A percentile compares a stretch with the other conserved stretches of the same genome.
Conservation (phyloP, 352 stramenopile species). For the Pythium volutum region DNA sequence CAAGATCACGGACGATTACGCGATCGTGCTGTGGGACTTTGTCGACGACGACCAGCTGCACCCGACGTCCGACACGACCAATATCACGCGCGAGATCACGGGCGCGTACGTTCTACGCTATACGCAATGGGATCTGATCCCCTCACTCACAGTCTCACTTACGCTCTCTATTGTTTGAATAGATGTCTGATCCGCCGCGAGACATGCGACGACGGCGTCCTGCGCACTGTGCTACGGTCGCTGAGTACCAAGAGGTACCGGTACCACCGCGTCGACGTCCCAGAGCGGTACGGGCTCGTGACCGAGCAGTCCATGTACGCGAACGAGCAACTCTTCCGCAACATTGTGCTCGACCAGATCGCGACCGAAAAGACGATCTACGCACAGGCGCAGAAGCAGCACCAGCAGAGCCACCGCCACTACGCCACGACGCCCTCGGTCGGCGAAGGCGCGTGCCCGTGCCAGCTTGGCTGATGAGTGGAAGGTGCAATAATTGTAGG, state of each 20-base stretch:
- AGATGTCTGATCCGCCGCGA: slow-evolving; percentile 15
- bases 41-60: slow-evolving; percentile 15
- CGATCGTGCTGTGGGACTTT: slow-evolving; percentile 16
- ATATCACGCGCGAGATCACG: slow-evolving; percentile 4
- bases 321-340: slow-evolving; percentile 6
- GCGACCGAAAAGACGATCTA: background rate
- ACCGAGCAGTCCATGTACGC: background rate
- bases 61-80: background rate
- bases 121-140: no score
- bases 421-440: no score
- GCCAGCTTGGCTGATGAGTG: no score
- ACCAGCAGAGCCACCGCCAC: no score
- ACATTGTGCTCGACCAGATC: slow-evolving; percentile 5
- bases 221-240: slow-evolving; percentile 3
- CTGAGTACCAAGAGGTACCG: slow-evolving; percentile 4
- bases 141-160: no score
- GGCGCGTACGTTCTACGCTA: background rate
- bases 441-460: no score
- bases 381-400: background rate
- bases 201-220: slow-evolving; percentile 1
- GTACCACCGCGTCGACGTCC: background rate
- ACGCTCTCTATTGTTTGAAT: background rate
- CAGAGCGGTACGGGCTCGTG: background rate
- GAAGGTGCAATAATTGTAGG: no score
- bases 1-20: slow-evolving; percentile 7